Evolutionary conservation across 192 early-diverging fungal genomes (phyloP).

Genomic region (Haplosporangium gracile): DNA sequence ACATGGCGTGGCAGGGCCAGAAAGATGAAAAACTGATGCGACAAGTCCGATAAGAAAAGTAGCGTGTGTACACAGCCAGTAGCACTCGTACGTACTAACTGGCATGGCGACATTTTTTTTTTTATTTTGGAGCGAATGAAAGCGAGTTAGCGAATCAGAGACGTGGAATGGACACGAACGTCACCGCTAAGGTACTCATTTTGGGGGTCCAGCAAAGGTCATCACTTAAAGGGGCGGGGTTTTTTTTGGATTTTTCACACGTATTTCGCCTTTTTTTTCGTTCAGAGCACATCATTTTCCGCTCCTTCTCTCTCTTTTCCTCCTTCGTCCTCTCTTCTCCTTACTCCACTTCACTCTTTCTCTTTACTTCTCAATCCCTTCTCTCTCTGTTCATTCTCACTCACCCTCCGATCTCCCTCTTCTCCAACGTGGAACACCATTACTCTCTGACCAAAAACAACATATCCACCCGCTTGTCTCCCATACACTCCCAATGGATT

Average conservation of each 20-base stretch:
- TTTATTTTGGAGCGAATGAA: neutral
- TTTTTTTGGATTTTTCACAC: neutral
- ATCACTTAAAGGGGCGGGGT: neutral
- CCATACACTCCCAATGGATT: slow-evolving; percentile 28
- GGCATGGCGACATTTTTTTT: neutral
- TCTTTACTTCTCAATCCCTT: neutral
- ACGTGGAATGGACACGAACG: neutral
- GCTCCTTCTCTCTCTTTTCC: neutral
- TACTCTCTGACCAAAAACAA: neutral
- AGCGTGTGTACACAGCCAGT: neutral
- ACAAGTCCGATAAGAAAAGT: neutral
- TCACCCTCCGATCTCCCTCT: neutral
- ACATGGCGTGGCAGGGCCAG: neutral
- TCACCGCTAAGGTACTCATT: slow-evolving; percentile 55
- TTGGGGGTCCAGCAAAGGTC: slow-evolving; percentile 25
- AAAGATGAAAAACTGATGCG: neutral
- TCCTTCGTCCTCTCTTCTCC: neutral
- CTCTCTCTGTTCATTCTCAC: neutral
- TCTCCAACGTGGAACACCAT: neutral
- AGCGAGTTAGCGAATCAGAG: neutral
- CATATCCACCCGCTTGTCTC: neutral
- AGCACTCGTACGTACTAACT: neutral
- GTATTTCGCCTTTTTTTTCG: neutral
- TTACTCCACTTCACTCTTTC: neutral
- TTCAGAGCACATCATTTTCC: neutral